Conservation (phyloP, 1,284 basidiomycete species). For the Sparassis latifolia region DNA sequence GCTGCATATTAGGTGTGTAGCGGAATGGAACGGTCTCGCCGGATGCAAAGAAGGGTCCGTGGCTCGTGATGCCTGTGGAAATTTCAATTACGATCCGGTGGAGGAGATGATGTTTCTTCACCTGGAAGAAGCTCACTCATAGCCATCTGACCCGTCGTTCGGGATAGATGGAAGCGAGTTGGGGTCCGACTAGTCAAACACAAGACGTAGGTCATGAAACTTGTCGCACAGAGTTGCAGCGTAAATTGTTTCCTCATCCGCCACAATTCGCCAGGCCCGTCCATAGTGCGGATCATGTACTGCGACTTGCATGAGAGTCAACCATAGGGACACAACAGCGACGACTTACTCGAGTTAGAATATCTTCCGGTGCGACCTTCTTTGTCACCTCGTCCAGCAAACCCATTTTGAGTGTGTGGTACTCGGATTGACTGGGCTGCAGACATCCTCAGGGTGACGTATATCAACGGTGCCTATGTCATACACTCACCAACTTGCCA, state of each 20-base stretch:
- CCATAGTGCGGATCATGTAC: conserved; percentile 91
- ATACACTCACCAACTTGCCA: conserved; percentile 40
- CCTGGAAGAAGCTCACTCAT: conserved; percentile 90
- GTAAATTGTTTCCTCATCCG: conserved; percentile 97
- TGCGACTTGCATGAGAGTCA: conserved; percentile 26
- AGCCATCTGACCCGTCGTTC: conserved; percentile 83
- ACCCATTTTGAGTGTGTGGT: conserved; percentile 77
- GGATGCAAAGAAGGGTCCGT: conserved; percentile 66
- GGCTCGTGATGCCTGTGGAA: conserved; percentile 34
- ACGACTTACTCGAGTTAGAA: conserved; percentile 72
- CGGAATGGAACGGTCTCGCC: conserved; percentile 94
- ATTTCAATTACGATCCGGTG: neutral
- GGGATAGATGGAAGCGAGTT: conserved; percentile 82
- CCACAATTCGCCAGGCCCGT: conserved; percentile 85
- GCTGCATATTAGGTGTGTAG: conserved; percentile 94
- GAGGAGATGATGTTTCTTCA: conserved; percentile 21
- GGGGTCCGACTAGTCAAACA: conserved; percentile 84
- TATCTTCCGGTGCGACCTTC: conserved; percentile 89
- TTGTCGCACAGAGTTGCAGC: conserved; percentile 79
- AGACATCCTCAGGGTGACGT: neutral
- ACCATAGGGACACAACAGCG: neutral
- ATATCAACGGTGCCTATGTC: neutral
- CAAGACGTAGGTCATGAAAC: conserved; percentile 91
- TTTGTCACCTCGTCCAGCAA: conserved; percentile 85
- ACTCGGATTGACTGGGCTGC: conserved; percentile 63